Base-by-base conservation (phyloP, 1,284 basidiomycete species). In the Rhodotorula sp. region DNA sequence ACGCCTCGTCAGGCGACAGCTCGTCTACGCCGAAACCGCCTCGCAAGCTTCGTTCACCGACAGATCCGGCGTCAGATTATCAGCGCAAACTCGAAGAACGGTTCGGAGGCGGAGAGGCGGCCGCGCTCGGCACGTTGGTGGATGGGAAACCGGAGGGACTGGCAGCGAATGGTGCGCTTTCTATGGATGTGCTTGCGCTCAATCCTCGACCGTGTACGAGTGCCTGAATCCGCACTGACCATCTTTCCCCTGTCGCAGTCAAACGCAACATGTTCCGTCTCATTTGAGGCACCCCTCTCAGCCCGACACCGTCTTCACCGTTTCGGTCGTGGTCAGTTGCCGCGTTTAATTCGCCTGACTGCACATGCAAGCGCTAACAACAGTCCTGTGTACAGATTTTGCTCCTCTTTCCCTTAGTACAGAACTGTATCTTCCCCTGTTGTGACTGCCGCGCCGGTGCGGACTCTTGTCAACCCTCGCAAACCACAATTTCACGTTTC, bases 111-210 rank as follows among this genome's bases (percentile, higher is more conserved):
- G 60, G 28, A 8, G 68, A 70, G 26, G 38, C 68, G 21, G 60
- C 60, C 0, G 68, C 68, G 49, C 28, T 70, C 1, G 68, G 68
- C 0, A 31, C 60, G 15, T n/a, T 70, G 14, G 68, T 70, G n/a
- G 56, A 70, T n/a, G 68, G 68, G 3, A 45, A 70, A 28, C 68
- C 68, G 2, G 54, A 70, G 45, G 68, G 68, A 3, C 14, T 70
- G 26, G 64, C 55, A 23, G n/a, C 50, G 43, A 28, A 66, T 26
- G 62, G 62, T 55, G 52, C 15, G 62, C 26, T 15, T n/a, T 43
- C 38, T 10, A 43, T n/a, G n/a, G n/a, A n/a, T n/a, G n/a, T n/a
- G 19, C 15, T n/a, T n/a, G 38, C 38, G 7, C 12, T 12, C 57
- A 7, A 21, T 14, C 14, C 12, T n/a, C 38, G 38, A 12, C 56